Percentiles rank a stretch among this genome's conserved stretches.
Conservation (phyloP, 2,329 filamentous ascomycete species). For the Cryphonectria radicalis region DNA sequence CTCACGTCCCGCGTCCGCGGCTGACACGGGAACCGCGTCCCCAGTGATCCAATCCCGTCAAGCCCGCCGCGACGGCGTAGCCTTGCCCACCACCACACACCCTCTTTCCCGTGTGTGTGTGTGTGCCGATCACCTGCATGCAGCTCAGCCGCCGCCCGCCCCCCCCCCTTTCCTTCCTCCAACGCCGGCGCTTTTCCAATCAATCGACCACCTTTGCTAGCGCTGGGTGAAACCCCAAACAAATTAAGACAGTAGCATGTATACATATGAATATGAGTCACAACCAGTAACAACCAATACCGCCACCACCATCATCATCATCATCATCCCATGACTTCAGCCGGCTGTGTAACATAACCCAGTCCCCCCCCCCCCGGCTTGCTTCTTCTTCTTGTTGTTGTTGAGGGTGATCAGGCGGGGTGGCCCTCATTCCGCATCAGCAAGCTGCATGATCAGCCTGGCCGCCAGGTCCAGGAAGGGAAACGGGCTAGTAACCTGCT, state of each 20-base stretch:
- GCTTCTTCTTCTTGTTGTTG: neutral
- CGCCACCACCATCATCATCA: neutral
- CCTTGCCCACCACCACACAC: neutral
- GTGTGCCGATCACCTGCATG: slow-evolving; percentile 12
- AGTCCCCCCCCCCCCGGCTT: neutral
- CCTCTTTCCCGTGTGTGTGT: neutral
- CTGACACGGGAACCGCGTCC: slow-evolving; percentile 1
- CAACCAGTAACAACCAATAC: neutral
- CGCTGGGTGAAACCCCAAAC: slow-evolving; percentile 11
- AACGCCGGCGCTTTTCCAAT: slow-evolving; percentile 26
- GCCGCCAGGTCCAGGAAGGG: slow-evolving; percentile 95
- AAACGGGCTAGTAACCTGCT: slow-evolving; percentile 93
- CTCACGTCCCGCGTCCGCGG: neutral
- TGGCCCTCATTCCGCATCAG: slow-evolving; percentile 68
- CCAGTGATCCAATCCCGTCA: slow-evolving; percentile 3
- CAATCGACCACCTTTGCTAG: slow-evolving; percentile 5
- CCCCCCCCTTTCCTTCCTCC: neutral
- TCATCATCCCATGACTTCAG: neutral
- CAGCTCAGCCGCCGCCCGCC: neutral
- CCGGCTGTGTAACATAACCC: neutral
- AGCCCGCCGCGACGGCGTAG: neutral
- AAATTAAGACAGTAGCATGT: neutral
- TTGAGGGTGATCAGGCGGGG: neutral
- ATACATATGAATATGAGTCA: slow-evolving; percentile 2
- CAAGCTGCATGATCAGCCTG: slow-evolving; percentile 89